A percentile compares a stretch with the other conserved stretches of the same genome.
phyloP scores from a whole-genome alignment of 345 rosid species.

The Linum tenue region DNA sequence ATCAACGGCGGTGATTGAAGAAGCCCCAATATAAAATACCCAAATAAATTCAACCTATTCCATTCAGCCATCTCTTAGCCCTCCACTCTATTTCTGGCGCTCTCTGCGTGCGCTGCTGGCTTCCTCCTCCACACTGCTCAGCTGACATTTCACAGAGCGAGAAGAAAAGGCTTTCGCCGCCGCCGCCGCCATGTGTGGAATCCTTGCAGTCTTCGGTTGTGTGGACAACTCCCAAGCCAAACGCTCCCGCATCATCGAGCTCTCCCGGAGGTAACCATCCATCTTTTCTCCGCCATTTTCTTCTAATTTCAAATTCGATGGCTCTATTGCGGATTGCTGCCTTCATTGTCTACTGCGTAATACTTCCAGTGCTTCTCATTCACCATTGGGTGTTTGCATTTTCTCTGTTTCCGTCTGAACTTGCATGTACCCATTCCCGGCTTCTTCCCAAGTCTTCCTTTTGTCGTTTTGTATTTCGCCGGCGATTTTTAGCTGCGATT shows the following conservation, averaged over 20 bases:
- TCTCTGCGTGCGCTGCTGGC: not conserved
- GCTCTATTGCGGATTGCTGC: too few relatives aligned
- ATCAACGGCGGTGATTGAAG: constrained; percentile 34
- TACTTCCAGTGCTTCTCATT: not conserved
- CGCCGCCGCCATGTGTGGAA: constrained; percentile 61
- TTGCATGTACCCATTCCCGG: not conserved
- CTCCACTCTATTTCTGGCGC: constrained; percentile 6
- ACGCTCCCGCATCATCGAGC: constrained; percentile 74
- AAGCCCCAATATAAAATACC: not conserved
- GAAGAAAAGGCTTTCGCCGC: not conserved
- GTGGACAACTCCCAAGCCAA: constrained; percentile 58
- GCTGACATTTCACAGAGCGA: not conserved
- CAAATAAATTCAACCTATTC: not conserved
- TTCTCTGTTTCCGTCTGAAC: not conserved
- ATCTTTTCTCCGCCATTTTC: not conserved
- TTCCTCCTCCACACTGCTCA: not conserved
- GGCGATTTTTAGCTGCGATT: not conserved
- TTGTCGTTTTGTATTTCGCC: not conserved
- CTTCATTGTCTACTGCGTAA: too few relatives aligned
- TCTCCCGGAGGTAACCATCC: constrained; percentile 51
- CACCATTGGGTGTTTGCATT: not conserved
- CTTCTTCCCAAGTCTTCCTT: not conserved
- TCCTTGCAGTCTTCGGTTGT: constrained; percentile 71
- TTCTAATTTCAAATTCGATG: not conserved
- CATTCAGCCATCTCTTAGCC: not conserved